A percentile compares a stretch with the other conserved stretches of the same genome.
phyloP scores from a whole-genome alignment of 352 stramenopile genomes.

The Pythium brachiatum region DNA sequence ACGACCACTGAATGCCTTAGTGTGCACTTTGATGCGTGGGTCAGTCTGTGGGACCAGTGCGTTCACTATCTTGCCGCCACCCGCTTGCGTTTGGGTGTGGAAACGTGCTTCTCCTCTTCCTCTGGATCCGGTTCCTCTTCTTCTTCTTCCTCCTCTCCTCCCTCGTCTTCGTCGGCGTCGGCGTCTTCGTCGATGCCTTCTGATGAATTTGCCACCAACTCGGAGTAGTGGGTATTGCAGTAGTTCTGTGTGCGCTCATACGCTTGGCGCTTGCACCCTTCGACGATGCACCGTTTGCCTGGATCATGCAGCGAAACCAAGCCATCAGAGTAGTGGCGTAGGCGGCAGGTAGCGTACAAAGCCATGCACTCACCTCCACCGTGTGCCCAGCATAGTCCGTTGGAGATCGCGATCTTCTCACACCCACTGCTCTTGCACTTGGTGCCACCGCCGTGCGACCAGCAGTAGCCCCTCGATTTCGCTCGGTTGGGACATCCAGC shows the following conservation, averaged over 20 bases:
- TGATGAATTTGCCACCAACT: constrained; percentile 7
- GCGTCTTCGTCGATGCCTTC: constrained; percentile 3
- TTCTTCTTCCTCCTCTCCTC: background rate
- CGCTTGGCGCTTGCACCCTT: constrained; percentile 65
- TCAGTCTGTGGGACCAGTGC: too few species aligned
- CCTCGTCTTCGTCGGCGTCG: constrained; percentile 4
- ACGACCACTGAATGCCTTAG: constrained; percentile 5
- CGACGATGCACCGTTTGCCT: constrained; percentile 69
- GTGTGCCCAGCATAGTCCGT: constrained; percentile 73
- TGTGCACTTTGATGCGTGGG: background rate
- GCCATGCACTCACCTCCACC: constrained; percentile 41
- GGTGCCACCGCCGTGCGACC: constrained; percentile 82
- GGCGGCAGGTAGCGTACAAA: background rate
- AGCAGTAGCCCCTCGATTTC: constrained; percentile 84
- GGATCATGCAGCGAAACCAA: too few species aligned
- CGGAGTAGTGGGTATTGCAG: constrained; percentile 63
- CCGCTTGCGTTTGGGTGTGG: background rate
- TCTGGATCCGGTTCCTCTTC: constrained; percentile 2
- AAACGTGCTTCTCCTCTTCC: constrained; percentile 5
- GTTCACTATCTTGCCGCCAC: background rate
- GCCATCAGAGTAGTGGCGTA: too few species aligned
- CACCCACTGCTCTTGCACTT: constrained; percentile 72
- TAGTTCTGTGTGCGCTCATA: constrained; percentile 80
- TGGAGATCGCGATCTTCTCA: constrained; percentile 79
- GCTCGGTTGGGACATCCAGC: constrained; percentile 71